Evolutionary conservation across 2,329 filamentous ascomycete species (phyloP).

Genomic region (Teratosphaeria pseudoeucalypti): DNA sequence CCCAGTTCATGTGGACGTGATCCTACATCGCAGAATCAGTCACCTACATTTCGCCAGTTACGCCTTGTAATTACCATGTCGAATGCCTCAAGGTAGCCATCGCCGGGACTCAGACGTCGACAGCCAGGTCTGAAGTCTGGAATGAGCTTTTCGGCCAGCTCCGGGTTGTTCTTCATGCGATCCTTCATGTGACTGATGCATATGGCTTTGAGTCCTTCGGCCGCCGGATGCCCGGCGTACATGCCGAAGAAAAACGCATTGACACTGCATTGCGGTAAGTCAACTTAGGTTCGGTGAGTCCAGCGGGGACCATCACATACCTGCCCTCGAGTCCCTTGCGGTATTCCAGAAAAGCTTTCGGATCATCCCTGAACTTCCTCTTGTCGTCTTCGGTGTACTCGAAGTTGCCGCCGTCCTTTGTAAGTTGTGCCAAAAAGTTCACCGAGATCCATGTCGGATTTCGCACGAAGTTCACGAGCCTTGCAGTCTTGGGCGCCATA

Average conservation of each 20-base stretch:
- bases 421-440: slow-evolving; percentile 3
- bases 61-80: neutral
- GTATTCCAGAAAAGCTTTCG: slow-evolving; percentile 1
- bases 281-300: neutral
- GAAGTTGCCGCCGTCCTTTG: slow-evolving; percentile 1
- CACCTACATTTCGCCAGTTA: neutral
- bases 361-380: neutral
- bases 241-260: slow-evolving; percentile 2
- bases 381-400: slow-evolving; percentile 1
- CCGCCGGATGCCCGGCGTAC: slow-evolving; percentile 1
- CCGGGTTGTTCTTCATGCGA: slow-evolving; percentile 26
- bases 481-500: slow-evolving; percentile 21
- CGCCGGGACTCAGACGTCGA: slow-evolving; percentile 39
- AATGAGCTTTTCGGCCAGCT: slow-evolving; percentile 29
- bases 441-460: slow-evolving; percentile 25
- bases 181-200: slow-evolving; percentile 24
- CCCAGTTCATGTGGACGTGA: slow-evolving; percentile 1
- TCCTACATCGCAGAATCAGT: neutral
- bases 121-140: slow-evolving; percentile 35
- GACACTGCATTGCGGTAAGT: neutral
- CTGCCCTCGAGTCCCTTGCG: neutral
- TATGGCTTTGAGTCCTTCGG: slow-evolving; percentile 1
- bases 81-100: slow-evolving; percentile 41
- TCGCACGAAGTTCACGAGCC: slow-evolving; percentile 24
- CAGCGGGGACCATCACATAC: neutral